Evolutionary conservation across 2,329 filamentous ascomycete species (phyloP).

Genomic region (Nemania sp.): DNA sequence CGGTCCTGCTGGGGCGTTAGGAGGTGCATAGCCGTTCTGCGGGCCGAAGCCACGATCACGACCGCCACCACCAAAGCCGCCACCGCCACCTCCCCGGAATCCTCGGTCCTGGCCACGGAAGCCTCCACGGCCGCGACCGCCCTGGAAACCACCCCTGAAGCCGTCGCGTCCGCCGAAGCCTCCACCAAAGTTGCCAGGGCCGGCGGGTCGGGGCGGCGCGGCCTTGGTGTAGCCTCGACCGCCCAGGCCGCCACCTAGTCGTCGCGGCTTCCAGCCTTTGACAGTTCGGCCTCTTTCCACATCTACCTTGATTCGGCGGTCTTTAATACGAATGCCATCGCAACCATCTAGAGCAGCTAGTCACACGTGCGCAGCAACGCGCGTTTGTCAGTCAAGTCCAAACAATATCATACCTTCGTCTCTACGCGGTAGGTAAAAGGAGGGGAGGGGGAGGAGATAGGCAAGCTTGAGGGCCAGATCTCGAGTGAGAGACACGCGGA

Average conservation of each 20-base stretch:
- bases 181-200: slow-evolving; percentile 62
- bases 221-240: slow-evolving; percentile 91
- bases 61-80: slow-evolving; percentile 47
- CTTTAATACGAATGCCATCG: slow-evolving; percentile 91
- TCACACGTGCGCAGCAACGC: slow-evolving; percentile 60
- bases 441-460: slow-evolving; percentile 45
- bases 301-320: slow-evolving; percentile 89
- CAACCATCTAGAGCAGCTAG: slow-evolving; percentile 85
- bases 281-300: slow-evolving; percentile 95
- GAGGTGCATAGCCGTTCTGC: slow-evolving; percentile 56
- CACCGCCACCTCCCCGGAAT: slow-evolving; percentile 14
- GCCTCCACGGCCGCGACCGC: slow-evolving; percentile 49
- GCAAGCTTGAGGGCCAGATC: slow-evolving; percentile 63
- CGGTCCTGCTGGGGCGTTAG: slow-evolving; percentile 65
- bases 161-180: slow-evolving; percentile 61
- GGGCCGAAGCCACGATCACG: slow-evolving; percentile 50
- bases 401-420: slow-evolving; percentile 53
- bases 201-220: slow-evolving; percentile 69
- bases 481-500: slow-evolving; percentile 49
- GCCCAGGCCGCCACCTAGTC: slow-evolving; percentile 88
- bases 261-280: slow-evolving; percentile 87
- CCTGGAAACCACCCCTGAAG: slow-evolving; percentile 56
- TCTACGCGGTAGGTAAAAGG: slow-evolving; percentile 16
- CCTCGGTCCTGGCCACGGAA: slow-evolving; percentile 51
- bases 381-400: slow-evolving; percentile 70